Evolutionary conservation across 2,329 filamentous ascomycete genomes (phyloP).

Genomic region (Diplocarpon mali): DNA sequence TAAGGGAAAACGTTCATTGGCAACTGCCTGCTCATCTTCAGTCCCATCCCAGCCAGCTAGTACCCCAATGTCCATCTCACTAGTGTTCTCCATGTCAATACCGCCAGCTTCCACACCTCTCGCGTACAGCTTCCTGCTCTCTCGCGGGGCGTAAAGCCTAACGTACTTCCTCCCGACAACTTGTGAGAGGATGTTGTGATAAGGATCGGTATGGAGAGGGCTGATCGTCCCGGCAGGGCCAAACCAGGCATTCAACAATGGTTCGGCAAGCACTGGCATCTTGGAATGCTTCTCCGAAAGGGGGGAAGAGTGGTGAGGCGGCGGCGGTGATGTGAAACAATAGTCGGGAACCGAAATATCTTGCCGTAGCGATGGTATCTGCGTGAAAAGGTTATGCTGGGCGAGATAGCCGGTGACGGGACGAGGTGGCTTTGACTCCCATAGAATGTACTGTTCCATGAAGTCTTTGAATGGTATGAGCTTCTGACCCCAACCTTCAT

Average conservation of each 20-base stretch:
- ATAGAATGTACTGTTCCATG: slow-evolving; percentile 33
- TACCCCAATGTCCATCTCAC: slow-evolving; percentile 61
- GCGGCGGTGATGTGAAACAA: slow-evolving; percentile 62
- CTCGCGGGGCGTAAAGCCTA: slow-evolving; percentile 66
- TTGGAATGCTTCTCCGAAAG: slow-evolving; percentile 31
- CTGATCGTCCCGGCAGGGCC: slow-evolving; percentile 82
- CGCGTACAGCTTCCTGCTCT: slow-evolving; percentile 48
- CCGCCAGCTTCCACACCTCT: slow-evolving; percentile 49
- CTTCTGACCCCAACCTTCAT: slow-evolving; percentile 72
- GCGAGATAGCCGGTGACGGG: slow-evolving; percentile 67
- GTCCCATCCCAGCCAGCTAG: slow-evolving; percentile 48
- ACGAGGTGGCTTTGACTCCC: not conserved
- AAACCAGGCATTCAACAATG: slow-evolving; percentile 83
- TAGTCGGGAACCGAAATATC: slow-evolving; percentile 79
- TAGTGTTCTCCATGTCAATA: slow-evolving; percentile 91
- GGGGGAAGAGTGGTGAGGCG: slow-evolving; percentile 37
- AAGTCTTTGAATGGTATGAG: slow-evolving; percentile 69
- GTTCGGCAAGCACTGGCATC: slow-evolving; percentile 39
- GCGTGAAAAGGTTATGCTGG: slow-evolving; percentile 77
- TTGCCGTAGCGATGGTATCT: slow-evolving; percentile 63
- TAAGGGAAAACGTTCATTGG: slow-evolving; percentile 15
- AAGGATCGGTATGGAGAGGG: slow-evolving; percentile 85
- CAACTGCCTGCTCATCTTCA: slow-evolving; percentile 10
- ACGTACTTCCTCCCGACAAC: slow-evolving; percentile 87
- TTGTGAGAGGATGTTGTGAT: slow-evolving; percentile 86